Percentiles rank a stretch among this genome's conserved stretches.
Conservation (phyloP, 2,329 filamentous ascomycete species). For the Alternaria metachromatica region DNA sequence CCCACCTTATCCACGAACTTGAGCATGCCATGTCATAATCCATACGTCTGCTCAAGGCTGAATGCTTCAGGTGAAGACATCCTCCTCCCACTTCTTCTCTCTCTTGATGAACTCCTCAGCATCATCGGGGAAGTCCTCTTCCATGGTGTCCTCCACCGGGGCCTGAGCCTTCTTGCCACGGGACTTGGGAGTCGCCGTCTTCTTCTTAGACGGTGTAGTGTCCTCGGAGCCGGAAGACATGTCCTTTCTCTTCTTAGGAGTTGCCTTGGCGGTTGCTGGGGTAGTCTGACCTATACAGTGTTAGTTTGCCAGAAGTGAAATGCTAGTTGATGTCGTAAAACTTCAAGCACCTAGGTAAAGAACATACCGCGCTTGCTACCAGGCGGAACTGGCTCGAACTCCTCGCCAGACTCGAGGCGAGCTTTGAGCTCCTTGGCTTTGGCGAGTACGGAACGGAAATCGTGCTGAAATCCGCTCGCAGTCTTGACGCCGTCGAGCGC, state of each 20-base stretch:
- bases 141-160: not conserved
- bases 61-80: not conserved
- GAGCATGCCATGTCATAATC: too few relatives aligned
- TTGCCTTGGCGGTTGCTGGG: slow-evolving; percentile 1
- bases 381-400: too few relatives aligned
- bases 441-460: too few relatives aligned
- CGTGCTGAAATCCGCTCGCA: too few relatives aligned
- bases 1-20: too few relatives aligned
- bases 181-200: slow-evolving; percentile 18
- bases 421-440: slow-evolving; percentile 39
- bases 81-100: slow-evolving; percentile 14
- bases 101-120: slow-evolving; percentile 21
- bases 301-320: not conserved
- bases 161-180: slow-evolving; percentile 16
- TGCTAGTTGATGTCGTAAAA: too few relatives aligned
- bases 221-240: slow-evolving; percentile 7
- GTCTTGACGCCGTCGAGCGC: too few relatives aligned
- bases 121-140: slow-evolving; percentile 13
- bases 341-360: too few relatives aligned
- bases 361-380: too few relatives aligned
- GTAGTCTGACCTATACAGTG: slow-evolving; percentile 5
- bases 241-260: slow-evolving; percentile 15
- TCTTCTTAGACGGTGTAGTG: slow-evolving; percentile 29
- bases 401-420: too few relatives aligned
- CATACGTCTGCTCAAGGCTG: not conserved